Conservation (phyloP, 2,329 filamentous ascomycete genomes). For the Colletotrichum gloeosporioides region DNA sequence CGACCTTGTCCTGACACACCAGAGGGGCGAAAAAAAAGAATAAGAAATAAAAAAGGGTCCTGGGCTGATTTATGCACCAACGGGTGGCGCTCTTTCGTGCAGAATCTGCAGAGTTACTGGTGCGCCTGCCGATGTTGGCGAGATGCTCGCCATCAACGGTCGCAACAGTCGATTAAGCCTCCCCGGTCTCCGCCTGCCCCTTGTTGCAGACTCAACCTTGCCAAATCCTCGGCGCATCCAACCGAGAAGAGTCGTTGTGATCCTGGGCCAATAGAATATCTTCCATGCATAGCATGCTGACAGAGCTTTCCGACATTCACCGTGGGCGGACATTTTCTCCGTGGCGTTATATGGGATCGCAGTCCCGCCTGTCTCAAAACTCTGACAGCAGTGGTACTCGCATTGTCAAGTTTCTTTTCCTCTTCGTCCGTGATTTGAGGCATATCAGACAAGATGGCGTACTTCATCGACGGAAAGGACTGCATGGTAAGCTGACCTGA, state of each 20-base stretch:
- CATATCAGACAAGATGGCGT: constrained; percentile 19
- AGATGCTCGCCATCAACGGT: not conserved
- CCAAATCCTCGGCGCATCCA: not conserved
- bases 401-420: not conserved
- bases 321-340: not conserved
- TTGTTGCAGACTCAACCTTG: not conserved
- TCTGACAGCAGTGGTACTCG: not conserved
- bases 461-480: constrained; percentile 28
- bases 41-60: constrained; percentile 7
- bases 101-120: not conserved
- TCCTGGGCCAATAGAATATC: not conserved
- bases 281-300: not conserved
- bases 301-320: not conserved
- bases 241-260: not conserved
- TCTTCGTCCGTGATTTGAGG: not conserved
- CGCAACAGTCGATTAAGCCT: not conserved
- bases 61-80: constrained; percentile 14
- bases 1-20: not conserved
- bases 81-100: not conserved
- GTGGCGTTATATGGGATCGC: not conserved
- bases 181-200: not conserved
- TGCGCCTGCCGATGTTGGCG: not conserved
- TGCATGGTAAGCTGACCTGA: constrained; percentile 23
- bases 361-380: not conserved
- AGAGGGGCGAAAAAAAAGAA: not conserved